Percentiles rank a stretch among this genome's conserved stretches.
These are phyloP conservation scores for Chloris gayana DNA, from an alignment of 176 grass and related monocot species.

Conservation along the genomic window DNA sequence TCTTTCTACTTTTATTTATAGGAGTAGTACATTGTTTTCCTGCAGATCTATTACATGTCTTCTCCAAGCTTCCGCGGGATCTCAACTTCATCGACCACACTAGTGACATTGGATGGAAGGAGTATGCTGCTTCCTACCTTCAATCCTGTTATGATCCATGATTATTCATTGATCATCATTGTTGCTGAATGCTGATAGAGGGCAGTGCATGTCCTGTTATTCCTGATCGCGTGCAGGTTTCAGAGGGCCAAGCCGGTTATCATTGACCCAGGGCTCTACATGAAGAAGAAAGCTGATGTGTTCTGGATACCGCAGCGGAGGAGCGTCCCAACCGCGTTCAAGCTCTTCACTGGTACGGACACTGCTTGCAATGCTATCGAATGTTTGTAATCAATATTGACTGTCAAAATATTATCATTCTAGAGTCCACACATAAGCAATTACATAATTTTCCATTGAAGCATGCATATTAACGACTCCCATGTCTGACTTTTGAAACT, in stretches of 20 bases:
- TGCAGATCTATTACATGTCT: conserved; percentile 70
- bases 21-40: not conserved
- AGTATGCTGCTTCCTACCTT: conserved; percentile 31
- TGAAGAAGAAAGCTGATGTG: conserved; percentile 60
- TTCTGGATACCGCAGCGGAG: conserved; percentile 69
- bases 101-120: conserved; percentile 67
- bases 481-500: not conserved
- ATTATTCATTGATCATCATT: not conserved
- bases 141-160: not conserved
- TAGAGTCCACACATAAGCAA: too few relatives aligned
- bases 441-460: too few relatives aligned
- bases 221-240: conserved; percentile 28
- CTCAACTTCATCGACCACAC: conserved; percentile 74
- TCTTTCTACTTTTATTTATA: not conserved
- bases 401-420: too few relatives aligned
- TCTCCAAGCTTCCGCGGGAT: conserved; percentile 62
- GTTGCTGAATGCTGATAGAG: not conserved
- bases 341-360: conserved; percentile 60
- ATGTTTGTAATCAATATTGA: not conserved
- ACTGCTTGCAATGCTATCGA: not conserved
- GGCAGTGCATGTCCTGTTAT: conserved; percentile 5
- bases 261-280: conserved; percentile 75
- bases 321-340: conserved; percentile 67
- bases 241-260: conserved; percentile 71
- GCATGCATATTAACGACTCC: not conserved